A percentile compares a stretch with the other conserved stretches of the same genome.
These are phyloP conservation scores for Ceratocystis lukuohia DNA, from an alignment of 2,329 filamentous ascomycete species.

Conservation along the genomic window DNA sequence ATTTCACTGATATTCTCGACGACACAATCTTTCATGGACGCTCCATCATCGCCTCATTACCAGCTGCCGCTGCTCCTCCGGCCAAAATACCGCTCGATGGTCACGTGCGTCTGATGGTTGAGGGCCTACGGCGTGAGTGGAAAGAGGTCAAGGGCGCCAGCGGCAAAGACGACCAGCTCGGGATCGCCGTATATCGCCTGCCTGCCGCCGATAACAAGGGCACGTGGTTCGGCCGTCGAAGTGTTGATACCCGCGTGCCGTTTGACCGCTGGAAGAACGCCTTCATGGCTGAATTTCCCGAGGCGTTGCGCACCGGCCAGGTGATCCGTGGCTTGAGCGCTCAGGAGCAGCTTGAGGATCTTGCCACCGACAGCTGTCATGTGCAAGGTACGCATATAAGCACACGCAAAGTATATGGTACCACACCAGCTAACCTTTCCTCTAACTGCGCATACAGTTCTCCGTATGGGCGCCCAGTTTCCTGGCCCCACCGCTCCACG, in stretches of 20 bases:
- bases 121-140: constrained; percentile 65
- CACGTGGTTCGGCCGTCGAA: constrained; percentile 78
- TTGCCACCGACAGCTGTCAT: constrained; percentile 27
- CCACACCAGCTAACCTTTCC: constrained; percentile 12
- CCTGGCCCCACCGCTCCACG: constrained; percentile 75
- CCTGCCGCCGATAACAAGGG: constrained; percentile 67
- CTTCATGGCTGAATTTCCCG: constrained; percentile 64
- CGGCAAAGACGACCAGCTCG: constrained; percentile 56
- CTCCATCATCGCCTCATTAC: constrained; percentile 63
- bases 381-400: constrained; percentile 10
- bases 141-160: constrained; percentile 64
- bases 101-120: constrained; percentile 27
- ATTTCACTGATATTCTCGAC: constrained; percentile 40
- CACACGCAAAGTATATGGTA: neutral
- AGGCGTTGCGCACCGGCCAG: constrained; percentile 53
- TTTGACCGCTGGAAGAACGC: constrained; percentile 69
- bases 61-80: constrained; percentile 35
- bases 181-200: constrained; percentile 68
- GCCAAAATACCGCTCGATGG: constrained; percentile 30
- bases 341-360: constrained; percentile 57
- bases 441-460: constrained; percentile 39
- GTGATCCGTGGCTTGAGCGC: constrained; percentile 77
- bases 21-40: constrained; percentile 54
- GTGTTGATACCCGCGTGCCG: constrained; percentile 63
- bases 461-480: constrained; percentile 77